Conservation (phyloP, 257 asterid species). For the Plantago elongata region DNA sequence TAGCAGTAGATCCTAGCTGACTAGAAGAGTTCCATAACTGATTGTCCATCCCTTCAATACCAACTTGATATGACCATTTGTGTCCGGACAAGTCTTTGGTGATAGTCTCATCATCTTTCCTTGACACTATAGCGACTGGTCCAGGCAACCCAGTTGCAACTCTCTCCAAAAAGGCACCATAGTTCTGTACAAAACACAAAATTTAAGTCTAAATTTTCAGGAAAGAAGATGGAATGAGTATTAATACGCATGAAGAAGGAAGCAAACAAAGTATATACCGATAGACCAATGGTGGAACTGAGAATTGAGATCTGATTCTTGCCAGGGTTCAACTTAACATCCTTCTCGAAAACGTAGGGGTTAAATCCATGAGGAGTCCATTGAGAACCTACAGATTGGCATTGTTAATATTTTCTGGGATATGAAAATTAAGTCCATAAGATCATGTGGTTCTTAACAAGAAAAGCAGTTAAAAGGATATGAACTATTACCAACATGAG, state of each 20-base stretch:
- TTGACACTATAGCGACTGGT: conserved; percentile 47
- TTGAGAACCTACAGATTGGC: conserved; percentile 33
- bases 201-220: too few relatives aligned
- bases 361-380: conserved; percentile 34
- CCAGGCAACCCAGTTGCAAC: conserved; percentile 40
- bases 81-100: conserved; percentile 47
- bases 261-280: conserved; percentile 19
- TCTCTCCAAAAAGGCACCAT: conserved; percentile 46
- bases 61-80: conserved; percentile 54
- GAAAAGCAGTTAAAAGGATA: background rate
- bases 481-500: conserved; percentile 36
- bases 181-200: conserved; percentile 31
- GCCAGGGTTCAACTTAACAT: conserved; percentile 36
- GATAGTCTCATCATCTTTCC: conserved; percentile 44
- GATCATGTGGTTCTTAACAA: too few relatives aligned
- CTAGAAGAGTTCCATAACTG: background rate
- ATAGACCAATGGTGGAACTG: conserved; percentile 55
- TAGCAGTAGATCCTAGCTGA: conserved; percentile 3
- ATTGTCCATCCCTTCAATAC: conserved; percentile 34
- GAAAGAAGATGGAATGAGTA: too few relatives aligned
- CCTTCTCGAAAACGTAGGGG: conserved; percentile 31
- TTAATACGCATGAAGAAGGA: too few relatives aligned
- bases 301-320: conserved; percentile 48
- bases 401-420: too few relatives aligned
- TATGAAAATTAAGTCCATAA: too few relatives aligned